Evolutionary conservation across 768 basidiomycete species (phyloP), one percentile per base, ranked within the genome.

Genomic region (Lactarius hatsudake): DNA sequence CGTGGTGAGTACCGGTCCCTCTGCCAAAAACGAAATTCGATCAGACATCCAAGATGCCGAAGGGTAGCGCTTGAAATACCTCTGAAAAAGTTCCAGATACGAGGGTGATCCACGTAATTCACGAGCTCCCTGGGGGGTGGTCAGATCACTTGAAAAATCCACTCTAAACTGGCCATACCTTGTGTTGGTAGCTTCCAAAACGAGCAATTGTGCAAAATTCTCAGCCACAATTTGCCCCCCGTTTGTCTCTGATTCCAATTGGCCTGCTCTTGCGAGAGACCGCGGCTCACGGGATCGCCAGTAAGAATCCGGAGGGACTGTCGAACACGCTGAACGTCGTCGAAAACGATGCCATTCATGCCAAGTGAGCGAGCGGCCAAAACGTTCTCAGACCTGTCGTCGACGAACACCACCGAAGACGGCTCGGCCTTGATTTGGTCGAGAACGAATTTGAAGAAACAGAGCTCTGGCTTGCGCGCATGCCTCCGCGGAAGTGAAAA

Each of bases 381-480:
- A 5, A 88, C 82, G 65, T 87, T 87, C 70, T 86, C 86, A 13
- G n/a, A n/a, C n/a, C 84, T 84, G 76, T 87, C 86, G 61, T 87
- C 86, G 12, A 87, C 81, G 69, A 87, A 87, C 36, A 86, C 82
- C 0, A 81, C 80, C 1, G 74, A 76, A 2, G 70, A 71, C 2
- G 86, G n/a, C n/a, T 86, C 82, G 6, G 80, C 71, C 17, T 79
- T 78, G 13, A 81, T 80, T 20, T 79, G 73, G 23, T 75, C 73
- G 36, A 87, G 71, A 18, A 87, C 84, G 60, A 81, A 78, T 58
- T 76, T 76, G 74, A 82, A 87, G 66, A 85, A 84, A 0, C 82
- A 81, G 40, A 85, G 79, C 67, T 83, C 80, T 15, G 83, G 84
- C 72, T 85, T 86, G 59, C 86, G 81, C 74, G 13, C 83, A 81